Evolutionary conservation across 345 rosid species (phyloP).

Genomic region (Camelina neglecta): DNA sequence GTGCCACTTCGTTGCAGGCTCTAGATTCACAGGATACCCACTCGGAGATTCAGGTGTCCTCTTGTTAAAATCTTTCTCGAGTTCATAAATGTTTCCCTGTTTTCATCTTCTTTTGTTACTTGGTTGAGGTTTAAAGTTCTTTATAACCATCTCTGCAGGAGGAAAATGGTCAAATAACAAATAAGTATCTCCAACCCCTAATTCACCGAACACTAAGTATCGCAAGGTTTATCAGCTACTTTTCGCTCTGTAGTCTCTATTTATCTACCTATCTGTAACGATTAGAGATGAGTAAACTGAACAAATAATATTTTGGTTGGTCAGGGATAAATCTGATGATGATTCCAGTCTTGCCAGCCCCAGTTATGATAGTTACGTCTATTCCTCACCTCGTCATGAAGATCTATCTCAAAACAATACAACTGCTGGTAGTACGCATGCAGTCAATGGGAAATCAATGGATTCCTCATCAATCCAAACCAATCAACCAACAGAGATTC

Average conservation of each 20-base stretch:
- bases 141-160: slow-evolving; percentile 58
- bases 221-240: slow-evolving; percentile 51
- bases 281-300: slow-evolving; percentile 33
- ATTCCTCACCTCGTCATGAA: slow-evolving; percentile 51
- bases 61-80: slow-evolving; percentile 25
- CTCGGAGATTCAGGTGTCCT: slow-evolving; percentile 46
- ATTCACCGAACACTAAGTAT: slow-evolving; percentile 48
- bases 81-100: slow-evolving; percentile 12
- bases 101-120: slow-evolving; percentile 22
- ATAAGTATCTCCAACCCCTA: slow-evolving; percentile 46
- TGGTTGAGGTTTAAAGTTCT: slow-evolving; percentile 30
- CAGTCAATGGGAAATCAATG: slow-evolving; percentile 49
- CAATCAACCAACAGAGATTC: slow-evolving; percentile 53
- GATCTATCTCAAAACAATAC: slow-evolving; percentile 48
- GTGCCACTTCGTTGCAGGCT: slow-evolving; percentile 56
- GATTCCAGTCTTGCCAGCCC: slow-evolving; percentile 67
- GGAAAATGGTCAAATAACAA: slow-evolving; percentile 47
- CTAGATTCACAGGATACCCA: slow-evolving; percentile 61
- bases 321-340: slow-evolving; percentile 78
- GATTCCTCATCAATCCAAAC: slow-evolving; percentile 46
- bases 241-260: not conserved
- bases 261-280: slow-evolving; percentile 16
- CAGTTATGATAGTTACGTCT: slow-evolving; percentile 46
- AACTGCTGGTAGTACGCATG: slow-evolving; percentile 51
- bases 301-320: slow-evolving; percentile 32